A percentile compares a stretch with the other conserved stretches of the same genome.
These are phyloP conservation scores for Candida morakotiae DNA, from an alignment of 805 yeast genomes.

Conservation along the genomic window DNA sequence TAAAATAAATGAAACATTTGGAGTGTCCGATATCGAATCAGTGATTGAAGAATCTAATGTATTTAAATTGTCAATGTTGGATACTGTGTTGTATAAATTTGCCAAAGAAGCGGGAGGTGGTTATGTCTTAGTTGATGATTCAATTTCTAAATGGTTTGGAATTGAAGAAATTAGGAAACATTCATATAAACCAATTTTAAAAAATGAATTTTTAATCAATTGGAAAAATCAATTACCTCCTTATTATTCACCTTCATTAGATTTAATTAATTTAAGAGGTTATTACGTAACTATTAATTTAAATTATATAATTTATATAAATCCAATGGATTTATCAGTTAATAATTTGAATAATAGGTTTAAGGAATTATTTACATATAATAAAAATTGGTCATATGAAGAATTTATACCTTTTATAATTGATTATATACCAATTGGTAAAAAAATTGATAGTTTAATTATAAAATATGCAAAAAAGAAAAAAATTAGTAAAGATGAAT, in stretches of 20 bases:
- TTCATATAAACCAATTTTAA: slow-evolving; percentile 15
- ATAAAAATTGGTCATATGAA: slow-evolving; percentile 34
- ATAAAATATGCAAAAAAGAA: slow-evolving; percentile 36
- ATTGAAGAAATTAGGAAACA: slow-evolving; percentile 37
- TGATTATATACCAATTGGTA: slow-evolving; percentile 28
- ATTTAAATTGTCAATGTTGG: slow-evolving; percentile 33
- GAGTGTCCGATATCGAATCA: slow-evolving; percentile 2
- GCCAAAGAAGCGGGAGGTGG: slow-evolving; percentile 14
- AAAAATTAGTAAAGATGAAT: slow-evolving; percentile 24
- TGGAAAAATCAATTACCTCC: slow-evolving; percentile 65
- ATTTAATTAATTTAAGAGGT: slow-evolving; percentile 52
- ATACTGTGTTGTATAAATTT: slow-evolving; percentile 50
- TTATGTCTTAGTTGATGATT: slow-evolving; percentile 37
- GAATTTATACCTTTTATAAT: slow-evolving; percentile 34
- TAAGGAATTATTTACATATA: slow-evolving; percentile 28
- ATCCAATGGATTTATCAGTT: slow-evolving; percentile 46
- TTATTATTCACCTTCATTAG: slow-evolving; percentile 57
- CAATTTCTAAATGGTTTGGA: slow-evolving; percentile 63
- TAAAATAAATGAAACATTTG: slow-evolving; percentile 4
- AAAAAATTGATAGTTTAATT: slow-evolving; percentile 33
- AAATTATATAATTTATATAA: slow-evolving; percentile 49
- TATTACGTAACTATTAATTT: slow-evolving; percentile 45
- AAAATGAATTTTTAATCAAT: slow-evolving; percentile 56
- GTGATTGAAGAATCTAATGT: neutral
- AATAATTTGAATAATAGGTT: slow-evolving; percentile 21